Base-by-base conservation (phyloP, 129 eudicot species). In the Erigeron canadensis region DNA sequence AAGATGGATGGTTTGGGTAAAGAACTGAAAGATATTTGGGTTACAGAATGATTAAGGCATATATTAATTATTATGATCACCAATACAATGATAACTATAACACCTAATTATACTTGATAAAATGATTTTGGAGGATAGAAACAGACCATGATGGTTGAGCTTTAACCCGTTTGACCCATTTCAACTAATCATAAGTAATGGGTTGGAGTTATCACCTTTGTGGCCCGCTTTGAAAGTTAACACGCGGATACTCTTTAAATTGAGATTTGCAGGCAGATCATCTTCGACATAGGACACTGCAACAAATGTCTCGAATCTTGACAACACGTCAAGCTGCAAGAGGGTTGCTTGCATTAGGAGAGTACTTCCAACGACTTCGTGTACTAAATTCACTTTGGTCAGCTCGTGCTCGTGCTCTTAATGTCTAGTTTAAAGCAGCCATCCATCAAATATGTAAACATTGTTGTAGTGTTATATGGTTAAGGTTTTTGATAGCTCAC, bases 291-390 rank as follows among this genome's bases (percentile, higher is more conserved):
- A 87, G 88, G 54, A 84, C 97, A 1, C 79, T 91, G 62, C 82
- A 79, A 57, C 86, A 82, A 53, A 88, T 88, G 94, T 75, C 84
- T 10, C 72, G 79, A 13, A 84, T 91, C 40, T 77, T 91, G 65
- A 88, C 96, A 0, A 65, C 75, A 10, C 87, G 84, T 8, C 96
- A 91, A 81, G 98, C 95, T 18, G 96, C 98, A 0, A 81, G 79
- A 45, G 96, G 91, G 41, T 79, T 91, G 73, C 77, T 91, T 62
- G 95, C 96, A 15, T 79, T 91, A 47, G 98, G 98, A 13, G 96
- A 91, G 71, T 88, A 91, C 84, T 86, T 91, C 46, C 94, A 86
- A 66, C 86, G 94, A 28, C 89, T 91, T 65, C 89, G 94, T 59
- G 75, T 89, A 19, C 77, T 91, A 12, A 86, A 89, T 79, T 80